Evolutionary conservation across 129 eudicot species (phyloP).

Genomic region (Calendula officinalis): DNA sequence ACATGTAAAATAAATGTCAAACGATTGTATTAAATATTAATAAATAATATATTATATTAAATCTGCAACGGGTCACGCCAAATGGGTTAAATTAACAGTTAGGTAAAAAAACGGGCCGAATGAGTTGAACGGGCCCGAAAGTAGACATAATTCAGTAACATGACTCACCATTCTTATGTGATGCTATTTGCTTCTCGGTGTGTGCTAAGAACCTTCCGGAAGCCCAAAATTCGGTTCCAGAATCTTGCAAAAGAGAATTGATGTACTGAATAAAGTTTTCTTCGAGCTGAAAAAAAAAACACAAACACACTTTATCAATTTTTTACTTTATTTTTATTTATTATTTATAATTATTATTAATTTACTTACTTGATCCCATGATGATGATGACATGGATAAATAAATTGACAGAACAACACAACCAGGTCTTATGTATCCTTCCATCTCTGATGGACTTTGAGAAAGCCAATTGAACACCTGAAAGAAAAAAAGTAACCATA

Average conservation of each 20-base stretch:
- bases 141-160: slow-evolving; percentile 2
- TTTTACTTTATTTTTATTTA: no score
- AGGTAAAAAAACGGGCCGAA: background rate
- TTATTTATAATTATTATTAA: background rate
- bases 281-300: slow-evolving; percentile 63
- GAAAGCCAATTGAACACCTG: slow-evolving; percentile 88
- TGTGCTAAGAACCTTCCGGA: slow-evolving; percentile 71
- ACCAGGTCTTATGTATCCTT: slow-evolving; percentile 95
- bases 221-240: slow-evolving; percentile 64
- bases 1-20: slow-evolving; percentile 13
- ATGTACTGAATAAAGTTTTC: slow-evolving; percentile 49
- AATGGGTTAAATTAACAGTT: no score
- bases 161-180: slow-evolving; percentile 65
- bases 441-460: slow-evolving; percentile 88
- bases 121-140: no score
- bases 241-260: slow-evolving; percentile 47
- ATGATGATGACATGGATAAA: slow-evolving; percentile 66
- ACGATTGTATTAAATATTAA: no score
- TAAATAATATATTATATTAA: no score
- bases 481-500: slow-evolving; percentile 11
- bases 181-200: slow-evolving; percentile 66
- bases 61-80: no score
- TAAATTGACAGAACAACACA: slow-evolving; percentile 79
- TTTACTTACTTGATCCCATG: slow-evolving; percentile 78
- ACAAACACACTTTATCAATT: background rate